These are phyloP conservation scores for Fragaria nilgerrensis DNA, from an alignment of 306 rosid genomes.

Conservation along the genomic window DNA sequence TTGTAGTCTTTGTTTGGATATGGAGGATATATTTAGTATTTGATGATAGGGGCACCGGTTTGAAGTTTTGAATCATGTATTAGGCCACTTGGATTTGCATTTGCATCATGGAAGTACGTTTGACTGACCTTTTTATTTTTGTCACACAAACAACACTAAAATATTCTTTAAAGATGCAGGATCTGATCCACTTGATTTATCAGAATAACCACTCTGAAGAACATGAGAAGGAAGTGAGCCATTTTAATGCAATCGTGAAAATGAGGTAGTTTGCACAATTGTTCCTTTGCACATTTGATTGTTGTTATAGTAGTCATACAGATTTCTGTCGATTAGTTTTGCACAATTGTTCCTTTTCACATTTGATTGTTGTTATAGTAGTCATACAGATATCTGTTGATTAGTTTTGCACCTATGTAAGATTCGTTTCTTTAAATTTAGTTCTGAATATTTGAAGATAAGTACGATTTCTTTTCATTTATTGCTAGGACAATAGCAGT, in stretches of 20 bases:
- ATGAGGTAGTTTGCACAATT: slow-evolving; percentile 50
- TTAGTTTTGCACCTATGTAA: neutral
- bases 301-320: neutral
- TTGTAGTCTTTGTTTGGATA: neutral
- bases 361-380: slow-evolving; percentile 2
- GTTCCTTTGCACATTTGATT: neutral
- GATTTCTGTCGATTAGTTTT: neutral
- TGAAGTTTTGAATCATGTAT: slow-evolving; percentile 8
- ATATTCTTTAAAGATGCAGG: slow-evolving; percentile 52
- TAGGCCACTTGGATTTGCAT: slow-evolving; percentile 26
- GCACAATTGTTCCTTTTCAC: neutral
- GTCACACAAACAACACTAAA: slow-evolving; percentile 16
- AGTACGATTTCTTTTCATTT: too few species aligned
- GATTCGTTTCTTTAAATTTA: neutral
- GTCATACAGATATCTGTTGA: neutral
- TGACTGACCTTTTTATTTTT: slow-evolving; percentile 10
- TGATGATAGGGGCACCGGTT: slow-evolving; percentile 5
- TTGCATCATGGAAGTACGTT: slow-evolving; percentile 23
- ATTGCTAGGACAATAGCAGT: too few species aligned
- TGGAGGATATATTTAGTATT: neutral
- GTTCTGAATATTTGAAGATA: too few species aligned
- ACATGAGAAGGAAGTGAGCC: slow-evolving; percentile 39
- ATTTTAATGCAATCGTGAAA: slow-evolving; percentile 64
- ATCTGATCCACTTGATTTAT: slow-evolving; percentile 42
- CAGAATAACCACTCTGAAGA: slow-evolving; percentile 38